These are phyloP conservation scores for Takakia lepidozioides DNA, from an alignment of 225 moss, liverwort and hornwort species.

Conservation along the genomic window DNA sequence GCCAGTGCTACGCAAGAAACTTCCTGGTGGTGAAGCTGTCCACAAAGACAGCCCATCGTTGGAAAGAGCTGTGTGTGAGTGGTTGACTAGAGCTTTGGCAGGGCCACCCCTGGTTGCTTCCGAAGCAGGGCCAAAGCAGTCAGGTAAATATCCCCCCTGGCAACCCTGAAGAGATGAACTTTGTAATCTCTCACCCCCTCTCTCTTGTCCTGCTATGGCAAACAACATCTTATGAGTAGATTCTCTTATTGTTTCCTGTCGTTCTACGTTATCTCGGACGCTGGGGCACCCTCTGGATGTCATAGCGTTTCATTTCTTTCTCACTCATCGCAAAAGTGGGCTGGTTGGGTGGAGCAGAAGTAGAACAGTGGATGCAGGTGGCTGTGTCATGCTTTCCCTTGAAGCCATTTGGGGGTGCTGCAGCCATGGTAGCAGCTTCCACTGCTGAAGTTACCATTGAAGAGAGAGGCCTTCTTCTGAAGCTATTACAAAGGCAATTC, in stretches of 20 bases:
- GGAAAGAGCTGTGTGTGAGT: constrained; percentile 57
- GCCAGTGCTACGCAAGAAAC: constrained; percentile 67
- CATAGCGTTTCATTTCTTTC: too few species aligned
- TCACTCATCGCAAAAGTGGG: not conserved
- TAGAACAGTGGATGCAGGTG: constrained; percentile 57
- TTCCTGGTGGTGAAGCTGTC: constrained; percentile 12
- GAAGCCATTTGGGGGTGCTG: constrained; percentile 48
- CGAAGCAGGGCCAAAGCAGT: constrained; percentile 15
- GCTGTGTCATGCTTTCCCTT: constrained; percentile 76
- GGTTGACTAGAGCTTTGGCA: constrained; percentile 63
- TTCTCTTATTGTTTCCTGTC: too few species aligned
- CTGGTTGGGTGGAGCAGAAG: constrained; percentile 3
- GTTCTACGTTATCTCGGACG: too few species aligned
- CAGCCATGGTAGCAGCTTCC: constrained; percentile 72
- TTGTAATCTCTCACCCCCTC: too few species aligned
- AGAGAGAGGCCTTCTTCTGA: constrained; percentile 67
- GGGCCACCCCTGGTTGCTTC: constrained; percentile 43
- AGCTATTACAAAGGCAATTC: constrained; percentile 58
- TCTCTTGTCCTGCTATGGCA: too few species aligned
- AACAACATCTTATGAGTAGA: too few species aligned
- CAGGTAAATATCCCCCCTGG: constrained; percentile 9
- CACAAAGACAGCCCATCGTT: constrained; percentile 31
- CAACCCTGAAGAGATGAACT: too few species aligned
- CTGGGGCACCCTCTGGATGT: too few species aligned
- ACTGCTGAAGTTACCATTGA: constrained; percentile 57